Percentiles rank a stretch among this genome's conserved stretches.
phyloP scores from a whole-genome alignment of 345 rosid species.

The Syzygium oleosum region DNA sequence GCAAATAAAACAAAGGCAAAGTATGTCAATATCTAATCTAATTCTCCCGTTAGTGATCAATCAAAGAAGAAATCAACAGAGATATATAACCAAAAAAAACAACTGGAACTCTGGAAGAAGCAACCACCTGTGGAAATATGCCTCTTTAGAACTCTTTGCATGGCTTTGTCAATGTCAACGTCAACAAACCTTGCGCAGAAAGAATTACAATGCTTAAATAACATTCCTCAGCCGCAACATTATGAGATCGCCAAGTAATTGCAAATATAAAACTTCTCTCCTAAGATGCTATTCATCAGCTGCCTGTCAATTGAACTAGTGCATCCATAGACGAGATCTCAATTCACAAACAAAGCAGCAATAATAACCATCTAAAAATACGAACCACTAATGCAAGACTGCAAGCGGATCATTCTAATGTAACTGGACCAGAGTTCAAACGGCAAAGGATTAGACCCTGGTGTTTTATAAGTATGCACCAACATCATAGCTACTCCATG shows the following conservation, averaged over 20 bases:
- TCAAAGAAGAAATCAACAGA: background rate
- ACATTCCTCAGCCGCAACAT: background rate
- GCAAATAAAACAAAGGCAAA: background rate
- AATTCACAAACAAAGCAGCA: background rate
- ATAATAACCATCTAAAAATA: background rate
- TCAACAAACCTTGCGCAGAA: constrained; percentile 58
- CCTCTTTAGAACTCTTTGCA: constrained; percentile 65
- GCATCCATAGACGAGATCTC: background rate
- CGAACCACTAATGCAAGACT: background rate
- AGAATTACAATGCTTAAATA: background rate
- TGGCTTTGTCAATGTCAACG: constrained; percentile 60
- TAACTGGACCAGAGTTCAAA: background rate
- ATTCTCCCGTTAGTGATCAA: background rate
- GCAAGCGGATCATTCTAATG: background rate
- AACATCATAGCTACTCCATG: background rate
- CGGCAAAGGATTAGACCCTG: background rate
- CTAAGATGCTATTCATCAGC: background rate
- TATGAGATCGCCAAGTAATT: background rate
- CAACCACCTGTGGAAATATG: constrained; percentile 70
- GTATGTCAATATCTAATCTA: background rate
- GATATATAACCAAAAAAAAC: background rate
- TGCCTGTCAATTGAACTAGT: background rate
- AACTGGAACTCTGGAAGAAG: background rate
- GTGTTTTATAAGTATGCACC: background rate
- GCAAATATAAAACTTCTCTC: background rate